Evolutionary conservation across 1,284 basidiomycete genomes (phyloP), one percentile per base, ranked within the genome.

Genomic region (Mycosarcoma mackinlayi): DNA sequence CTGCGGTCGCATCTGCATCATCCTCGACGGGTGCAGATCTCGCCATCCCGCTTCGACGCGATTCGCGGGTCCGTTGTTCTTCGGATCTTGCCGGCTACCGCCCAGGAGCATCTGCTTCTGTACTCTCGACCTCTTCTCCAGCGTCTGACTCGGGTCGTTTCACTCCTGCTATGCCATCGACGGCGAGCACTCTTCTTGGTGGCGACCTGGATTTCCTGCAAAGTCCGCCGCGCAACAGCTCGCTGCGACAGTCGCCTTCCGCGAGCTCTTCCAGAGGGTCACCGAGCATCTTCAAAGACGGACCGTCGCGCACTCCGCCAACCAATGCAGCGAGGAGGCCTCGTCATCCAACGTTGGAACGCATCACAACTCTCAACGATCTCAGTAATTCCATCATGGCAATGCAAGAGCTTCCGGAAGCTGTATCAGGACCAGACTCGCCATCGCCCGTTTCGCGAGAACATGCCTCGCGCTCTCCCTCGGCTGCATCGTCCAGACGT

Each of bases 41-140:
- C 31, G 31, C 51, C 8, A 58, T 69, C 19, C 66, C 66, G 18
- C 41, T 59, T 16, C 66, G 66, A 49, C 53, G 54, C 27, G 55
- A 69, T 27, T 69, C 66, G 13, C 66, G 66, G 16, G 38, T 31
- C 14, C 59, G 66, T 16, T 69, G 66, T 40, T 63, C 60, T n/a
- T 69, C 66, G 1, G 66, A 69, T 23, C 46, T 60, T 19, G 24
- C 38, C 47, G 51, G 48, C 35, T 56, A 54, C 30, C 52, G 40
- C 23, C 33, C 52, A 1, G 10, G 47, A 25, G 18, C 38, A 13
- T 25, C 27, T 33, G 39, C 58, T 4, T 41, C 53, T 13, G 51
- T 59, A 38, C 50, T 55, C 9, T 62, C 59, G 13, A 50, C 40
- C 19, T 51, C 66, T 6, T 51, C 65, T 3, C 19, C 39, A 6